Evolutionary conservation across 2,329 filamentous ascomycete genomes (phyloP).

Genomic region (Botryotinia convoluta): DNA sequence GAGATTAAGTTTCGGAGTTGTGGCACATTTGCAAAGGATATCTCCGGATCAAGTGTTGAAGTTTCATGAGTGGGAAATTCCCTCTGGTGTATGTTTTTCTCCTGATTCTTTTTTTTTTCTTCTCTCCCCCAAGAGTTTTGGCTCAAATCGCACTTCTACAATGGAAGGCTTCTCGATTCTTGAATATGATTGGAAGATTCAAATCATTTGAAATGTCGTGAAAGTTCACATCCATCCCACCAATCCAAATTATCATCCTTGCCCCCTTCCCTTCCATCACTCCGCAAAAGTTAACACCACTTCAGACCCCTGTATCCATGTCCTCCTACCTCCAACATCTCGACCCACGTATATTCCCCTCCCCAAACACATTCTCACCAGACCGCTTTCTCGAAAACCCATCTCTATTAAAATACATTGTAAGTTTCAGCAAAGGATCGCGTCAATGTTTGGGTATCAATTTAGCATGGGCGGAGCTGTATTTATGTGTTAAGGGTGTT

Average conservation of each 20-base stretch:
- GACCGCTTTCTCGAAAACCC: conserved; percentile 42
- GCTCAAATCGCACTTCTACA: neutral
- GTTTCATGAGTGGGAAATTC: conserved; percentile 28
- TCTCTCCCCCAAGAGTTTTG: neutral
- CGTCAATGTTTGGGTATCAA: conserved; percentile 44
- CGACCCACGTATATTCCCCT: conserved; percentile 41
- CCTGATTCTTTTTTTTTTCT: neutral
- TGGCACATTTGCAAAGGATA: conserved; percentile 35
- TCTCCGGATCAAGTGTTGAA: conserved; percentile 25
- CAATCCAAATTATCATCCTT: neutral
- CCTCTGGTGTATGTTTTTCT: neutral
- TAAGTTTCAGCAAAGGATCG: conserved; percentile 45
- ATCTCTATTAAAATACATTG: conserved; percentile 36
- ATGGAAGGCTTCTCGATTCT: neutral
- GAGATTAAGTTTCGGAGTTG: conserved; percentile 38
- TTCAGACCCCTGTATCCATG: conserved; percentile 42
- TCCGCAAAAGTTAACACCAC: neutral
- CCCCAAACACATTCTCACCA: conserved; percentile 42
- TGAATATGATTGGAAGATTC: neutral
- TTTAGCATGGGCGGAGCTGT: conserved; percentile 21
- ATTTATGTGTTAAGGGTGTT: conserved; percentile 17
- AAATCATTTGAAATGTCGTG: neutral
- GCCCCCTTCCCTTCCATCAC: too few species aligned
- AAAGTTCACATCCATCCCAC: neutral
- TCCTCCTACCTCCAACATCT: conserved; percentile 42